A percentile compares a stretch with the other conserved stretches of the same genome.
These are phyloP conservation scores for Kodamaea suecica DNA, from an alignment of 1,139 yeast genomes.

Conservation along the genomic window DNA sequence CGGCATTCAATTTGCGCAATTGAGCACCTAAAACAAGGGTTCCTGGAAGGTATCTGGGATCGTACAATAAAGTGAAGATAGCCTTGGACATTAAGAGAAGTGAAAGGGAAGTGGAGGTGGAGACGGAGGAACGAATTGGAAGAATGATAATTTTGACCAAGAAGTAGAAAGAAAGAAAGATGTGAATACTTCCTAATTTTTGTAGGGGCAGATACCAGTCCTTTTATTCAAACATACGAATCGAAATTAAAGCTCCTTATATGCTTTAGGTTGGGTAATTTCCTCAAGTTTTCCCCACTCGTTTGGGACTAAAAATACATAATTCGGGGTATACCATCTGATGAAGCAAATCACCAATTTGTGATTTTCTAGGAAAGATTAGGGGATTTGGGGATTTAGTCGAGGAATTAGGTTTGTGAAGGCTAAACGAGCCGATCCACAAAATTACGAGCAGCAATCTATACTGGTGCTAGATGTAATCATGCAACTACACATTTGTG, in stretches of 20 bases:
- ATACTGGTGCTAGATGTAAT: no score
- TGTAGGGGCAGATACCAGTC: not conserved
- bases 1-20: constrained; percentile 20
- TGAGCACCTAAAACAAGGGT: constrained; percentile 60
- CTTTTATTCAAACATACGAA: not conserved
- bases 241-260: not conserved
- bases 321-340: no score
- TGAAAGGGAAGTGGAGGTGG: not conserved
- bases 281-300: no score
- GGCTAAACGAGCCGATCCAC: no score
- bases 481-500: no score
- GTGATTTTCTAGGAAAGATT: no score
- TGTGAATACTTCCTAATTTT: no score
- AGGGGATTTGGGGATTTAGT: no score
- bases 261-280: not conserved
- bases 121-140: not conserved
- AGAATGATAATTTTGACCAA: not conserved
- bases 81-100: constrained; percentile 34
- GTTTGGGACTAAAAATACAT: no score
- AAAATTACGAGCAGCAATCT: no score
- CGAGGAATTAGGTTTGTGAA: no score
- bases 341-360: no score
- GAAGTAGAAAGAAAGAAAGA: not conserved
- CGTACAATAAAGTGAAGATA: constrained; percentile 63
- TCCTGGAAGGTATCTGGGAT: constrained; percentile 71